Evolutionary conservation across 2,329 filamentous ascomycete species (phyloP), one percentile per base, ranked within the genome.

Genomic region (Phialocephala sp.): DNA sequence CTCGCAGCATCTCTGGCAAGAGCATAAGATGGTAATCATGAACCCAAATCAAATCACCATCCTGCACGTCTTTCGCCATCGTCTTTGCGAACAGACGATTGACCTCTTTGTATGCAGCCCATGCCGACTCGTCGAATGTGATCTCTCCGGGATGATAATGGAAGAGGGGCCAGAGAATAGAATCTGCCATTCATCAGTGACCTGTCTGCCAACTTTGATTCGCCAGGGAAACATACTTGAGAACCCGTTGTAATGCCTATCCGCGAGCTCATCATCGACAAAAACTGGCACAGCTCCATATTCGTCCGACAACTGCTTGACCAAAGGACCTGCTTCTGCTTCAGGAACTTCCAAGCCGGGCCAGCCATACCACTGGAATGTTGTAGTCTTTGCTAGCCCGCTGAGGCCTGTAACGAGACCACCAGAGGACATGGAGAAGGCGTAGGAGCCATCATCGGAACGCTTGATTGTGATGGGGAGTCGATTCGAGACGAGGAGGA

Each of bases 11-110:
- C 76, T 94, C 89, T 37, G 95, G 95, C 39, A 99, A 86, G 22
- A 99, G 89, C 94, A 98, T 98, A 68, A 98, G 84, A 79, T 99
- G 95, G 81, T 98, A 99, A 79, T 99, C 95, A 78, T 99, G 95
- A 6, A 99, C 92, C 95, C 95, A 99, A 74, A 99, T 91, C 74
- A 97, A 82, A 79, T 99, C 95, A 63, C 93, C 94, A 77, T 98
- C 94, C 77, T 94, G 87, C 12, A 97, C 92, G 73, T 97, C 92
- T 73, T 90, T 89, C 63, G 91, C 89, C 71, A 99, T 90, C 15
- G 91, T 89, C 80, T 94, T 90, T 66, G 95, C 94, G 75, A 98
- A 99, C 8, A 97, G 85, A 57, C 91, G 88, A 80, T 98, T 99
- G 71, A 96, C 94, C 76, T 97, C 91, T 74, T 89, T 89, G 82